Evolutionary conservation across 192 early-diverging fungal genomes (phyloP), one percentile per base, ranked within the genome.

Genomic region (Coemansia sp.): DNA sequence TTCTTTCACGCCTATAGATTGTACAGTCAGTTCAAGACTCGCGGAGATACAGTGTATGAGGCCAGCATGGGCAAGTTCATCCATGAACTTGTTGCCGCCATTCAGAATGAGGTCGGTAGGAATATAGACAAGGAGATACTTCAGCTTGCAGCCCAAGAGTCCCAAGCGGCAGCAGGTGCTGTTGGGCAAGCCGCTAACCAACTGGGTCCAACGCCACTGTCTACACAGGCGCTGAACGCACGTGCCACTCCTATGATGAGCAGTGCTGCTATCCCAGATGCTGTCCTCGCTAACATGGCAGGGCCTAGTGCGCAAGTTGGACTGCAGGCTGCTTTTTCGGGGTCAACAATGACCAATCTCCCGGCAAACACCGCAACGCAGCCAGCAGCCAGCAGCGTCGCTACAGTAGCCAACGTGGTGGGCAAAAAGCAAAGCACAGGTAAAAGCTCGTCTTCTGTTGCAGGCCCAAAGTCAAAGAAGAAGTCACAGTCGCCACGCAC

Each of bases 401-500:
- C 59, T 26, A 66, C 70, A 6, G 35, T 29, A 1, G 51, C 75
- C 10, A 16, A 61, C 3, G 20, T 39, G 20, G 58, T 55, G 2
- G 53, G 46, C 5, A 80, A 80, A 58, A 71, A 65, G 46, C 74
- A 71, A 23, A 53, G 57, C 0, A 71, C 72, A 18, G 72, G 68
- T 1, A 80, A 80, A 58, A 61, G 39, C 16, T 71, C 77, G 25
- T 68, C 77, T 2, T 74, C 77, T 0, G 72, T 71, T 16, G 60
- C 65, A 18, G 67, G 61, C 18, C 26, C 71, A 20, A 79, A 74
- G 58, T 60, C 67, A 13, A 80, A 80, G 45, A 80, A 80, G 48
- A 81, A 81, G 61, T 75, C 78, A 2, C 72, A 75, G 57, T 75
- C 78, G n/a, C 78, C 78, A 12, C 68, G 69, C 40, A 72, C 77